phyloP scores from a whole-genome alignment of 2,329 filamentous ascomycete species.

The Claviceps purpurea region DNA sequence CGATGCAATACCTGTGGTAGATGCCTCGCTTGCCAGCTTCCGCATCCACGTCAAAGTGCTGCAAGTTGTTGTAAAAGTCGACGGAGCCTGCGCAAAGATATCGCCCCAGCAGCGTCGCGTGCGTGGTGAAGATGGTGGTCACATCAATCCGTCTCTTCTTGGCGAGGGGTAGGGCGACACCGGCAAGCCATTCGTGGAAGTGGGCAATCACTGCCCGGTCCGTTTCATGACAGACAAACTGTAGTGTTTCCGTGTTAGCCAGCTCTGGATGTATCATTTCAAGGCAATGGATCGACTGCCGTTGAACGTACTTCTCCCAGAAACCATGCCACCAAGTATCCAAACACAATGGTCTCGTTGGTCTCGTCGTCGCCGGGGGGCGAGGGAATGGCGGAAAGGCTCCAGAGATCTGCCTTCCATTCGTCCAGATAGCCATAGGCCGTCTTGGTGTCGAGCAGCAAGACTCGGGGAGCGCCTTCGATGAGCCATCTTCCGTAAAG shows the following conservation, averaged over 20 bases:
- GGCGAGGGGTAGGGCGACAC: constrained; percentile 79
- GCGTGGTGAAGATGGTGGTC: constrained; percentile 97
- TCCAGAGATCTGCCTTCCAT: constrained; percentile 96
- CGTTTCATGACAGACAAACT: constrained; percentile 93
- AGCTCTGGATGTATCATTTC: too few relatives aligned
- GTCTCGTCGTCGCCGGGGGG: constrained; percentile 87
- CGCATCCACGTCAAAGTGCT: constrained; percentile 90
- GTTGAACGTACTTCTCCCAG: constrained; percentile 66
- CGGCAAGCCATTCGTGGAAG: constrained; percentile 97
- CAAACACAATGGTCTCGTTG: constrained; percentile 94
- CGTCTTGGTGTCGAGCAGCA: constrained; percentile 90
- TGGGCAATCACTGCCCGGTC: constrained; percentile 88
- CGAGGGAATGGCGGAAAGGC: constrained; percentile 82
- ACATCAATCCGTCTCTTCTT: constrained; percentile 93
- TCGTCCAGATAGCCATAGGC: constrained; percentile 85
- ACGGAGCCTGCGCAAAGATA: constrained; percentile 96
- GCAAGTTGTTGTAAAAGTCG: constrained; percentile 98
- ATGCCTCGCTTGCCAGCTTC: constrained; percentile 97
- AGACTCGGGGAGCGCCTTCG: constrained; percentile 83
- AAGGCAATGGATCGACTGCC: too few relatives aligned
- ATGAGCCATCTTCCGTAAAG: constrained; percentile 96
- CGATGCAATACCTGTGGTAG: constrained; percentile 97
- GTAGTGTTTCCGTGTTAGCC: not conserved
- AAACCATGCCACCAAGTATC: constrained; percentile 96
- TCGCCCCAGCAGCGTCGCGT: constrained; percentile 85